A percentile compares a stretch with the other conserved stretches of the same genome.
Conservation (phyloP, 257 asterid genomes). For the Solanum gracilifrons region DNA sequence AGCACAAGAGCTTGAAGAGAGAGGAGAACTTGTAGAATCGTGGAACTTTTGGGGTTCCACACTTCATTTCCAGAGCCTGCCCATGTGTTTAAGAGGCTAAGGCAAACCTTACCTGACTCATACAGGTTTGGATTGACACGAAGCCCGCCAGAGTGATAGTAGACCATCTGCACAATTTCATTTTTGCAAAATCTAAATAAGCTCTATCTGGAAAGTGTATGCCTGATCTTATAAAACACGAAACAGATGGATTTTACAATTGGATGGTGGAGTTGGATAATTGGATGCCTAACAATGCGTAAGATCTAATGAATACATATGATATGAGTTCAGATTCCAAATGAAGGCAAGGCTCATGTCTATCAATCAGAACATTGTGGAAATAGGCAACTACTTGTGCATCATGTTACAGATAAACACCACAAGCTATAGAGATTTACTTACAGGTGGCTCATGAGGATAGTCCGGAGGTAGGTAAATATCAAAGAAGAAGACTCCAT, state of each 20-base stretch:
- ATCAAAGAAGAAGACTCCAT: constrained; percentile 81
- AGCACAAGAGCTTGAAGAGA: constrained; percentile 96
- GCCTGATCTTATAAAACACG: not conserved
- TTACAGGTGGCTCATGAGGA: constrained; percentile 90
- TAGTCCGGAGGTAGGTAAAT: constrained; percentile 71
- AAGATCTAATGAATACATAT: not conserved
- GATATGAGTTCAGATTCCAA: not conserved
- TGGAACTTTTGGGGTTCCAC: constrained; percentile 74
- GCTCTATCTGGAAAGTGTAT: not conserved
- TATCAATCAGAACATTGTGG: not conserved
- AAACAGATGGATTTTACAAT: not conserved
- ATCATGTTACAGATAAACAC: not conserved
- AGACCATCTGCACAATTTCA: constrained; percentile 56
- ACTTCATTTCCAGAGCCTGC: constrained; percentile 70
- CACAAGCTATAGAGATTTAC: constrained; percentile 6
- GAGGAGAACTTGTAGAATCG: constrained; percentile 77
- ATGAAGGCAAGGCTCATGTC: not conserved
- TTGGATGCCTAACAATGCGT: not conserved
- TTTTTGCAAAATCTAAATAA: not conserved
- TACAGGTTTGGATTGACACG: constrained; percentile 88
- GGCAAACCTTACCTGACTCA: constrained; percentile 82
- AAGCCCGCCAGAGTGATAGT: constrained; percentile 86
- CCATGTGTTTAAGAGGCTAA: constrained; percentile 92
- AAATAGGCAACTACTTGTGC: not conserved
- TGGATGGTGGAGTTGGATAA: not conserved